These are phyloP conservation scores for Fibroporia radiculosa DNA, from an alignment of 768 basidiomycete species.

Conservation along the genomic window DNA sequence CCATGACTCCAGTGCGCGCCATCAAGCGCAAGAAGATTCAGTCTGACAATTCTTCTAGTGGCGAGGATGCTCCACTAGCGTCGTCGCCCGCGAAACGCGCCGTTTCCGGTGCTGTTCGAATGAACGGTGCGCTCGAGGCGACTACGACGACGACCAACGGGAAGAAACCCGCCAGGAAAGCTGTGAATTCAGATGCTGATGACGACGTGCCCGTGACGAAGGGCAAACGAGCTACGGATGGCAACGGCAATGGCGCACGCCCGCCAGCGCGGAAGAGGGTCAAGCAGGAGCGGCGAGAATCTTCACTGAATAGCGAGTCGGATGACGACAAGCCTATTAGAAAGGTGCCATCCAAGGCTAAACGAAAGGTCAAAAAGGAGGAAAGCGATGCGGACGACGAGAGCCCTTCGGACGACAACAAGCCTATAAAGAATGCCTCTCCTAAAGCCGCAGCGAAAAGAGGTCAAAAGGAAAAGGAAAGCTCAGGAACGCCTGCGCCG, in stretches of 20 bases:
- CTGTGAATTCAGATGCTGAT: conserved; percentile 33
- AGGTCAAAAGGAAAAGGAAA: conserved; percentile 42
- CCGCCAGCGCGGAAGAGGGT: conserved; percentile 9
- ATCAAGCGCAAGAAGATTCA: conserved; percentile 56
- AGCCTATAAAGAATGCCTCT: conserved; percentile 37
- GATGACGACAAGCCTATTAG: conserved; percentile 26
- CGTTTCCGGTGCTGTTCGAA: conserved; percentile 30
- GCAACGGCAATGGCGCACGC: conserved; percentile 38
- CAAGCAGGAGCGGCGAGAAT: conserved; percentile 24
- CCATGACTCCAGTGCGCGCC: conserved; percentile 21
- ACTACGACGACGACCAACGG: conserved; percentile 27
- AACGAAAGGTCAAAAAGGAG: conserved; percentile 42
- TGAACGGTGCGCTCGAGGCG: conserved; percentile 33
- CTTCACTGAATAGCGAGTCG: conserved; percentile 4
- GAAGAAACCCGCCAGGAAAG: conserved; percentile 33
- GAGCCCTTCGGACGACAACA: conserved; percentile 32
- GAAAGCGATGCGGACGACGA: conserved; percentile 43
- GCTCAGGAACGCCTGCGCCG: conserved; percentile 27
- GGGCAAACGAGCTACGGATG: conserved; percentile 38
- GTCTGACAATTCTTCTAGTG: conserved; percentile 52
- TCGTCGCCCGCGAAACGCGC: conserved; percentile 59
- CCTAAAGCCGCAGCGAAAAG: conserved; percentile 33
- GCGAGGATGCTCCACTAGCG: conserved; percentile 66
- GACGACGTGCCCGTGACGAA: conserved; percentile 36
- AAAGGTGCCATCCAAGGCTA: conserved; percentile 22